Conservation (phyloP, 2,329 filamentous ascomycete genomes). For the Thelonectria blattea region DNA sequence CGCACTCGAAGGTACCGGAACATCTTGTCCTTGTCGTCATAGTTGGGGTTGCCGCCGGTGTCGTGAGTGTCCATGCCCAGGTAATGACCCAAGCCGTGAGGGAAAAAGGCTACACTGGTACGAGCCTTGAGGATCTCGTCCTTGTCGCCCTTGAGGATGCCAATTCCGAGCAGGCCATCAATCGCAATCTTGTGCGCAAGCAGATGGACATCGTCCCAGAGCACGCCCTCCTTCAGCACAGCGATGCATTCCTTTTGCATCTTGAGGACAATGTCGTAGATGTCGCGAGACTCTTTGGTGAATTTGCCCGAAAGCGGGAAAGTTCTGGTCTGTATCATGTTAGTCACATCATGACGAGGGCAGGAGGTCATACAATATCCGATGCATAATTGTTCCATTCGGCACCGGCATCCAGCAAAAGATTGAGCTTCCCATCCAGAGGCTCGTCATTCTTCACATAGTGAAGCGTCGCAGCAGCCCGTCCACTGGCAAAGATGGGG, state of each 20-base stretch:
- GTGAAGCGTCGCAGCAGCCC: slow-evolving; percentile 83
- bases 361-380: slow-evolving; percentile 58
- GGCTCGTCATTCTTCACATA: slow-evolving; percentile 81
- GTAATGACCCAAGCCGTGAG: slow-evolving; percentile 90
- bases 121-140: slow-evolving; percentile 78
- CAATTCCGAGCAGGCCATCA: slow-evolving; percentile 75
- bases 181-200: slow-evolving; percentile 84
- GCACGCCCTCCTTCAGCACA: slow-evolving; percentile 73
- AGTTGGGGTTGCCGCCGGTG: slow-evolving; percentile 78
- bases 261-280: slow-evolving; percentile 82
- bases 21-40: slow-evolving; percentile 78
- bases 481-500: slow-evolving; percentile 82
- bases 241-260: slow-evolving; percentile 85
- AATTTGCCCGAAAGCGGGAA: slow-evolving; percentile 82
- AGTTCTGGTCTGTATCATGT: slow-evolving; percentile 69
- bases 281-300: slow-evolving; percentile 70
- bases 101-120: slow-evolving; percentile 89
- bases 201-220: slow-evolving; percentile 83
- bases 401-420: slow-evolving; percentile 84
- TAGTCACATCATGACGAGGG: not conserved
- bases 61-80: slow-evolving; percentile 94
- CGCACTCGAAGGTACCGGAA: slow-evolving; percentile 87
- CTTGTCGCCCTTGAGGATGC: slow-evolving; percentile 71
- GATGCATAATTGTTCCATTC: slow-evolving; percentile 77
- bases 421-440: slow-evolving; percentile 73